Base-by-base conservation (phyloP, 768 basidiomycete species). In the Collybia sordida region DNA sequence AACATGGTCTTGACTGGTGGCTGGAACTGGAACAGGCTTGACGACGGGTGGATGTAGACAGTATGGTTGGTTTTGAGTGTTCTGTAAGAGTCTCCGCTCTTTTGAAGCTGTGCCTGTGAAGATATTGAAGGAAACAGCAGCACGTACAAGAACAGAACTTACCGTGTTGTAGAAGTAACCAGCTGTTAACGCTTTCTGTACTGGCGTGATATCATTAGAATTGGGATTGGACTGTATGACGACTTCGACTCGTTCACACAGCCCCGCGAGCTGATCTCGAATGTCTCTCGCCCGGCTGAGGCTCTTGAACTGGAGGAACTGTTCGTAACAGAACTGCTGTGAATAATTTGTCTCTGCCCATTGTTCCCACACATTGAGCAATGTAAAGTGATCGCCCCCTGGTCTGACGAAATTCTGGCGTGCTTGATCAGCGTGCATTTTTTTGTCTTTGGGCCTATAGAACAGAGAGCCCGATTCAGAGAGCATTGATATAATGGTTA, bases 301-400 rank as follows among this genome's bases (percentile, higher is more conserved):
- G 54, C 90, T 92, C 78, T 98, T 97, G 79, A 87, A 94, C 64
- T 96, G 95, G 42, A 97, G 68, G 72, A 91, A 98, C 56, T 95
- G 91, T 63, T 96, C 94, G 64, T 95, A 97, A 61, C 93, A 95
- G 71, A 93, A 97, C 60, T 95, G 92, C 64, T 98, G 93, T 18
- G 93, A 95, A 64, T 94, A 98, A 61, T 93, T 93, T 19, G 95
- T 92, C 55, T 99, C 97, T 17, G 90, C 90, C 97, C 97, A 99
- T 63, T 98, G 95, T 65, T 98, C 95, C 89, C 94, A 98, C 11
- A 98, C 93, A 64, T 98, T 98, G 22, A 99, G 78, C 19, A 99
- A 70, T 5, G 96, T 98, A 64, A 98, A 99, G 71, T 98, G 97
- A 61, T 99, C 97, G 19, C 97, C 97, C 23, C 97, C 96, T 0